These are phyloP conservation scores for Aspergillus nidulans DNA, from an alignment of 495 filamentous ascomycete genomes.

Conservation along the genomic window DNA sequence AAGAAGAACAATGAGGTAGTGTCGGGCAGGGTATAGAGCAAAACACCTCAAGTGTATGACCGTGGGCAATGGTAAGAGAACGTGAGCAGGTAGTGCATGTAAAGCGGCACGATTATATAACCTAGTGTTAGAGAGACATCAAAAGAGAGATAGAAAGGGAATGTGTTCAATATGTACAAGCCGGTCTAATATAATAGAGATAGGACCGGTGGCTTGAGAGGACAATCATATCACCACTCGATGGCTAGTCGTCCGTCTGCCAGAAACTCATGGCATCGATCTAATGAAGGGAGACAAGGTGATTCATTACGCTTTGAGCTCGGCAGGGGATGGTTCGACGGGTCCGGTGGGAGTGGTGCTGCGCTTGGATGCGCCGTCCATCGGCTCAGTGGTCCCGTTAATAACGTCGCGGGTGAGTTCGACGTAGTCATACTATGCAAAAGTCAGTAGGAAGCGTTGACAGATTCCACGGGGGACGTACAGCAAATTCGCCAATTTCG, in stretches of 20 bases:
- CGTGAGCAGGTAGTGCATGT: too few species aligned
- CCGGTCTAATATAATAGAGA: too few species aligned
- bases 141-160: too few species aligned
- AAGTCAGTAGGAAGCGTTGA: not conserved
- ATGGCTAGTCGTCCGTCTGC: not conserved
- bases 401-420: constrained; percentile 84
- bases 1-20: too few species aligned
- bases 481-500: constrained; percentile 94
- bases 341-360: constrained; percentile 26
- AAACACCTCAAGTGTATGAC: too few species aligned
- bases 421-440: constrained; percentile 79
- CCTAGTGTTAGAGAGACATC: too few species aligned
- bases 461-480: constrained; percentile 30
- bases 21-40: too few species aligned
- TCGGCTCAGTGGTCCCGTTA: constrained; percentile 43
- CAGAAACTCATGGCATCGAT: not conserved
- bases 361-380: constrained; percentile 32
- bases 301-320: constrained; percentile 29
- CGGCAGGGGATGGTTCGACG: constrained; percentile 13
- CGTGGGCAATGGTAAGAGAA: too few species aligned
- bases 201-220: too few species aligned
- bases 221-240: not conserved
- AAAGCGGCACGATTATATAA: too few species aligned
- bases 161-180: too few species aligned
- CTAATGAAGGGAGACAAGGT: not conserved